These are phyloP conservation scores for Phaeosphaeria sp. DNA, from an alignment of 2,329 filamentous ascomycete genomes.

Conservation along the genomic window DNA sequence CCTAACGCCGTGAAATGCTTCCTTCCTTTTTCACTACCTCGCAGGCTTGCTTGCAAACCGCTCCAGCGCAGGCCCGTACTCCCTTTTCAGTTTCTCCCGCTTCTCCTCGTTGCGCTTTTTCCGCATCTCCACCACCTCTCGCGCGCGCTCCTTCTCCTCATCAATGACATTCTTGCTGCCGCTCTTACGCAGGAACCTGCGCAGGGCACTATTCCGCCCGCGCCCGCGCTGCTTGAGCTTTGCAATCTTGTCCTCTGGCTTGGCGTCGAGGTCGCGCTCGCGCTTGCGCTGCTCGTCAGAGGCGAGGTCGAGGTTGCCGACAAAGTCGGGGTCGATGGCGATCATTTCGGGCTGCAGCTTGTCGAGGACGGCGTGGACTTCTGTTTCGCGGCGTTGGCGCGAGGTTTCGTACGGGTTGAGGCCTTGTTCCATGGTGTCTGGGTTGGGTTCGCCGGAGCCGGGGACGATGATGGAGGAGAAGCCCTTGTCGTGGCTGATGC, in stretches of 20 bases:
- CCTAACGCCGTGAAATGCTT: slow-evolving; percentile 2
- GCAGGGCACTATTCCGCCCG: slow-evolving; percentile 87
- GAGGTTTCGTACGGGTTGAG: slow-evolving; percentile 89
- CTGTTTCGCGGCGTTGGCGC: slow-evolving; percentile 90
- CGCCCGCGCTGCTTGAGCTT: slow-evolving; percentile 77
- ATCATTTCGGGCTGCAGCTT: slow-evolving; percentile 99
- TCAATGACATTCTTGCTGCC: slow-evolving; percentile 93
- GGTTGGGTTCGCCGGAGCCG: slow-evolving; percentile 96
- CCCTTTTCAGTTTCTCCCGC: slow-evolving; percentile 63
- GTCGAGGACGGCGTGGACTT: slow-evolving; percentile 88
- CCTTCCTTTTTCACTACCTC: neutral
- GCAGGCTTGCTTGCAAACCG: slow-evolving; percentile 77
- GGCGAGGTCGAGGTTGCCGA: slow-evolving; percentile 84
- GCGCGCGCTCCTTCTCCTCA: slow-evolving; percentile 86
- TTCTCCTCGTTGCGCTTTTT: slow-evolving; percentile 61
- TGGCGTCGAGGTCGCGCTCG: slow-evolving; percentile 80
- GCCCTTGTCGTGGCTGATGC: slow-evolving; percentile 81
- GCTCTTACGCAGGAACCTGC: slow-evolving; percentile 91
- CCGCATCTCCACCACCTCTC: slow-evolving; percentile 78
- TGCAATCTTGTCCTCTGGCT: slow-evolving; percentile 64
- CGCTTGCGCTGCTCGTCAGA: slow-evolving; percentile 77
- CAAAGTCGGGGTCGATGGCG: slow-evolving; percentile 86
- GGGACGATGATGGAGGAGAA: slow-evolving; percentile 92
- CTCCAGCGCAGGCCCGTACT: slow-evolving; percentile 83
- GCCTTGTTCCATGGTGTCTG: slow-evolving; percentile 81